Base-by-base conservation (phyloP, 495 filamentous ascomycete genomes). In the Podospora anserina region DNA sequence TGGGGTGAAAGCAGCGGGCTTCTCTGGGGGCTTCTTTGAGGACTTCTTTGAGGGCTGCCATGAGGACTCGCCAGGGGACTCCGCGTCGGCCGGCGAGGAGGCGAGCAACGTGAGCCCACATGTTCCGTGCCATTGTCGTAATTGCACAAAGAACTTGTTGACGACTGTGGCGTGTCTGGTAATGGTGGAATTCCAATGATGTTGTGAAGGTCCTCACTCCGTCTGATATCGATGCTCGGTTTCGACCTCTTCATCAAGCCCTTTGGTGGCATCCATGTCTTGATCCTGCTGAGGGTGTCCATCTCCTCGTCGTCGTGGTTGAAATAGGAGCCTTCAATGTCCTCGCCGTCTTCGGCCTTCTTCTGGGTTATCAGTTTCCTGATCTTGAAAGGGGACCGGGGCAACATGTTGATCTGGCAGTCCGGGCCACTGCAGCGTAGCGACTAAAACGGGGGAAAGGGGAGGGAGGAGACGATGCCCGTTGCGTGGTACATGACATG, bases 81-180 rank as follows among this genome's bases (percentile, higher is more conserved):
- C 61, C 70, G 66, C 34, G 58, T 58, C 5, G 69, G 68, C 6
- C 71, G 71, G 32, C 74, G 70, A 54, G 66, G 69, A 53, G 74
- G 74, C 28, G 74, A 74, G 9, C 64, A 65, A 20, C 73, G 63
- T 26, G 70, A 74, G 9, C 68, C 66, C 32, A 27, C 62, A 39
- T 71, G 66, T 56, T 34, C 66, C 18, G 64, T 64, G 53, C 66
- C 72, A 66, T 75, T 68, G 65, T 85, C 79, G 65, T 69, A 81
- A 60, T 77, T 83, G 76, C 75, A 79, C 71, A 84, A 80, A 74
- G 83, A 86, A 65, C 79, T 82, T 23, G 75, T 75, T 20, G 82
- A 85, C 20, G 83, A 82, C 66, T 79, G 76, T 20, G 81, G 80
- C 19, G 79, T 82, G 55, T 81, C 79, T 57, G 81, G 80, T 16